Evolutionary conservation across 2,329 filamentous ascomycete genomes (phyloP).

Genomic region (Canariomyces notabilis): DNA sequence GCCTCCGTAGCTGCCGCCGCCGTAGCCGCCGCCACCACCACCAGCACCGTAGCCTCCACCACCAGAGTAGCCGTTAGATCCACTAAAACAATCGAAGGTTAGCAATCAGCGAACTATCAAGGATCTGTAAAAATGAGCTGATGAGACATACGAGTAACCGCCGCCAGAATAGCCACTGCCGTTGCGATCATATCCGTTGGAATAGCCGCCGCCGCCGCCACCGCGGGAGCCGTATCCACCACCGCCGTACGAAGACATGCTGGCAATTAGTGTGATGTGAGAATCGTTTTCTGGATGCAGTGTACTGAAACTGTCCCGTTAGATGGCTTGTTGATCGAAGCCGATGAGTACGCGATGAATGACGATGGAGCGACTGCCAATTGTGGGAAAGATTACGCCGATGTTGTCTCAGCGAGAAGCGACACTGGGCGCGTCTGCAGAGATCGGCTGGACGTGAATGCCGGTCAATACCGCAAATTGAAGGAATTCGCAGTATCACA

Average conservation of each 20-base stretch:
- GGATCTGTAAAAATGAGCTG: neutral
- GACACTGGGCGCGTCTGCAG: constrained; percentile 9
- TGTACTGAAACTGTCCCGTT: neutral
- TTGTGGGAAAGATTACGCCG: neutral
- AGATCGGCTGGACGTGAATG: constrained; percentile 1
- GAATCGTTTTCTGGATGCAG: too few species aligned
- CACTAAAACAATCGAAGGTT: constrained; percentile 17
- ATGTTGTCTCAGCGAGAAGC: neutral
- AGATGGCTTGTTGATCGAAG: neutral
- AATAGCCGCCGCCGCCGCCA: constrained; percentile 44
- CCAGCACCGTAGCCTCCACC: constrained; percentile 33
- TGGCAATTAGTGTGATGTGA: constrained; percentile 10
- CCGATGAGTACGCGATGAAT: neutral
- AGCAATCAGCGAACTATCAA: constrained; percentile 10
- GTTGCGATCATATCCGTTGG: constrained; percentile 45
- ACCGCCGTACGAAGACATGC: constrained; percentile 27
- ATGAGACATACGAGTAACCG: constrained; percentile 22
- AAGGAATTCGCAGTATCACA: constrained; percentile 23
- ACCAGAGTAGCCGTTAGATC: constrained; percentile 38
- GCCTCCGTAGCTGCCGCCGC: constrained; percentile 42
- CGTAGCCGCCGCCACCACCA: constrained; percentile 40
- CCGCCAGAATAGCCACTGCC: constrained; percentile 30
- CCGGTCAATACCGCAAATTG: constrained; percentile 6
- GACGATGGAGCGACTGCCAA: neutral
- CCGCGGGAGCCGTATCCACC: constrained; percentile 39